Base-by-base conservation (phyloP, 352 stramenopile species). In the Phytophthora boehmeriae region DNA sequence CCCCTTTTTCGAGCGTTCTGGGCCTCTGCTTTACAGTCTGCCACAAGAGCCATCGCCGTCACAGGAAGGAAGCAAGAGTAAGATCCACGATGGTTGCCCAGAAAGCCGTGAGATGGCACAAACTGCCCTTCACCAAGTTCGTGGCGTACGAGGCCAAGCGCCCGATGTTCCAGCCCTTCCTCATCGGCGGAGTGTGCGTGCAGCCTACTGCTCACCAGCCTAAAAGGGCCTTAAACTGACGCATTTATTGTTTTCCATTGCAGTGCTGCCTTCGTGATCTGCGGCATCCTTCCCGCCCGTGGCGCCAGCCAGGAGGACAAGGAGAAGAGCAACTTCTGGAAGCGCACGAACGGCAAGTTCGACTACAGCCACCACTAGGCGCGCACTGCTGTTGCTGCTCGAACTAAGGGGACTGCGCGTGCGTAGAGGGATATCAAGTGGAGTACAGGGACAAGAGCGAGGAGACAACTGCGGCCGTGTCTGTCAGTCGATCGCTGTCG, bases 281-380 rank as follows among this genome's bases (percentile, higher is more conserved):
- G 86, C 71, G 87, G 87, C 59, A 75, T 92, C 54, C 83, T 95
- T 47, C 87, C 87, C 51, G 76, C 87, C n/a, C 75, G 78, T 60
- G 80, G 80, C 48, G 87, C 87, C 36, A 88, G 76, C 39, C 81
- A 95, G 69, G 87, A 95, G 70, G 75, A 88, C 62, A 90, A 86
- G 73, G 79, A 90, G 58, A 83, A 89, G 75, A 89, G 74, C 50
- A 92, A 93, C 69, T 95, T 85, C 84, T 95, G 87, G 87, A 78
- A 93, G 73, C 83, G 83, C 53, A 48, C 85, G 32, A 90, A 95
- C 75, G 85, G 82, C 77, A 95, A 84, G 81, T 86, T 85, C 73
- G 76, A 90, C 73, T 75, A 90, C 77, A 75, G 68, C 68, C 73
- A 84, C 63, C 83, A 93, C 76, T 93, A 93, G 83, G 63, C 52